Evolutionary conservation across 1,284 basidiomycete genomes (phyloP).

Genomic region (Ganoderma sinense): DNA sequence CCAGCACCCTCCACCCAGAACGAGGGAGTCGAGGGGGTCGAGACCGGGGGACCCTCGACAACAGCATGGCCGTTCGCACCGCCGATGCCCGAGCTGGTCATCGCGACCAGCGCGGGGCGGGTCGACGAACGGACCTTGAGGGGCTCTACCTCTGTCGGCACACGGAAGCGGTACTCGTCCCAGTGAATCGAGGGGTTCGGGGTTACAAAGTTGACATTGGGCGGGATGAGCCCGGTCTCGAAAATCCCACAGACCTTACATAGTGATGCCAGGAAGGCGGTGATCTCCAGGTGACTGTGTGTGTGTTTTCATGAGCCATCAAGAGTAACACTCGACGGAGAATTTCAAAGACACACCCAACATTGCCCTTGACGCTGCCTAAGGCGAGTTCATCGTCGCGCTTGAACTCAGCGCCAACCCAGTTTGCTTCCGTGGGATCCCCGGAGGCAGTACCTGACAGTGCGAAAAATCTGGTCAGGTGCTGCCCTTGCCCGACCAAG

Average conservation of each 20-base stretch:
- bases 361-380: slow-evolving; percentile 57
- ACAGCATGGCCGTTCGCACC: slow-evolving; percentile 51
- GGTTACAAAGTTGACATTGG: slow-evolving; percentile 45
- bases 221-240: slow-evolving; percentile 44
- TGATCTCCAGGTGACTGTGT: slow-evolving; percentile 46
- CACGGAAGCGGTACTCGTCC: slow-evolving; percentile 39
- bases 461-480: neutral
- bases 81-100: slow-evolving; percentile 53
- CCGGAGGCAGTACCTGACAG: slow-evolving; percentile 51
- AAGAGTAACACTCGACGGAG: neutral
- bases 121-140: slow-evolving; percentile 29
- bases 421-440: slow-evolving; percentile 59
- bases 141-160: slow-evolving; percentile 30
- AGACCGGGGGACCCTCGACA: slow-evolving; percentile 42
- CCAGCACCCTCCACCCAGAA: slow-evolving; percentile 9
- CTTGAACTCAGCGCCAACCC: slow-evolving; percentile 48
- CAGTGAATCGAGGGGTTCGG: slow-evolving; percentile 49
- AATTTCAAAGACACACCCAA: slow-evolving; percentile 44
- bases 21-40: neutral
- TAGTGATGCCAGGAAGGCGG: slow-evolving; percentile 48
- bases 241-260: slow-evolving; percentile 49
- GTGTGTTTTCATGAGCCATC: neutral
- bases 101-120: slow-evolving; percentile 43
- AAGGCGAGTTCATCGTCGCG: slow-evolving; percentile 42
- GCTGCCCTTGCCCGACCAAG: neutral